Percentiles rank a stretch among this genome's conserved stretches.
Evolutionary conservation across 1,139 yeast genomes (phyloP).

Genomic region (Yamadazyma trypodendri): DNA sequence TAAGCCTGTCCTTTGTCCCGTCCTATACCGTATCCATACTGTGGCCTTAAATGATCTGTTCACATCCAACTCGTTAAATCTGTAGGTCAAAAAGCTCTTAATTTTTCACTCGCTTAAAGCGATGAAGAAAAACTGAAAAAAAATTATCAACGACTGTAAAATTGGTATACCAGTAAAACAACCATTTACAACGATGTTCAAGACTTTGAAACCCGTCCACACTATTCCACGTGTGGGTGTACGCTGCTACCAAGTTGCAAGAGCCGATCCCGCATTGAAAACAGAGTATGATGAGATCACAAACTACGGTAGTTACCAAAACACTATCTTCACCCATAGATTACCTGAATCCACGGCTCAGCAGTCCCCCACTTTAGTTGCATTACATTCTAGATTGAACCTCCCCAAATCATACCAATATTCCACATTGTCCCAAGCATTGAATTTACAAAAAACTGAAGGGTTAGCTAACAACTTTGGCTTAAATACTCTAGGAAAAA

Average conservation of each 20-base stretch:
- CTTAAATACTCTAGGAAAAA: constrained; percentile 78
- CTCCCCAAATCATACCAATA: constrained; percentile 57
- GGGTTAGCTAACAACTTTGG: constrained; percentile 73
- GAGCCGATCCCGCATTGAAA: constrained; percentile 23
- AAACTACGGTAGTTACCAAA: constrained; percentile 43
- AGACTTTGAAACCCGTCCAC: constrained; percentile 5
- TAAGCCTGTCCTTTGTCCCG: too few relatives aligned
- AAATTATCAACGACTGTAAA: constrained; percentile 5
- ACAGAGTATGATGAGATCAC: constrained; percentile 32
- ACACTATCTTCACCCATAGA: constrained; percentile 45
- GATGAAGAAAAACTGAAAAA: constrained; percentile 4
- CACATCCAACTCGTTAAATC: too few relatives aligned
- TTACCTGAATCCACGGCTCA: constrained; percentile 50
- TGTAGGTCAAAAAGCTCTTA: too few relatives aligned
- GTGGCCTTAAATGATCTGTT: too few relatives aligned
- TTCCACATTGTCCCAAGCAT: constrained; percentile 76
- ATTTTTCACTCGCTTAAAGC: not conserved
- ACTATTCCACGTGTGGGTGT: not conserved
- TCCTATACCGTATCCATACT: too few relatives aligned
- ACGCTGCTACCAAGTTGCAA: constrained; percentile 24
- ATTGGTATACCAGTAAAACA: not conserved
- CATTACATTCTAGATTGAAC: constrained; percentile 77
- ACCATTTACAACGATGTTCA: constrained; percentile 3
- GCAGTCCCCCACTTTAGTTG: constrained; percentile 67
- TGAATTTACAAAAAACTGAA: constrained; percentile 47